These are phyloP conservation scores for Galeopsis tetrahit DNA, from an alignment of 257 asterid species.

Conservation along the genomic window DNA sequence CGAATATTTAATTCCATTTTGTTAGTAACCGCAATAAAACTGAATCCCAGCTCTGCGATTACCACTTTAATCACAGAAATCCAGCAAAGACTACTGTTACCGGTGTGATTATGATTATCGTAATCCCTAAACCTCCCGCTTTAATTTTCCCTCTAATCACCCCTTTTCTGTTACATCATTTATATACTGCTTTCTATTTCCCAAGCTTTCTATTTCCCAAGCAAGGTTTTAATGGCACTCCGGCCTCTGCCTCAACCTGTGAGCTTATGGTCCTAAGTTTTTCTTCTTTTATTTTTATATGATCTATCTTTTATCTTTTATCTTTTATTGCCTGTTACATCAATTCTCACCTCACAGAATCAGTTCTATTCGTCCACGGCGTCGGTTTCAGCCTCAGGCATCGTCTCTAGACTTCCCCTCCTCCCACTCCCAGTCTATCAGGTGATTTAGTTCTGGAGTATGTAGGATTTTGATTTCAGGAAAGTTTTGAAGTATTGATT, in stretches of 20 bases:
- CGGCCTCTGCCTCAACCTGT: too few species aligned
- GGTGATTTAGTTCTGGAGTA: too few species aligned
- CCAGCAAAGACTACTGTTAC: slow-evolving; percentile 16
- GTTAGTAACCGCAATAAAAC: slow-evolving; percentile 41
- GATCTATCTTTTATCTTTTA: too few species aligned
- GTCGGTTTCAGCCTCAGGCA: slow-evolving; percentile 37
- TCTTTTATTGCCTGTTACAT: too few species aligned
- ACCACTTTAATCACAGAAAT: neutral
- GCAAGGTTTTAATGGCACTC: too few species aligned
- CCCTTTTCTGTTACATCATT: slow-evolving; percentile 30
- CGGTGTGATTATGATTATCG: slow-evolving; percentile 38
- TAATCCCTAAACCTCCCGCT: slow-evolving; percentile 39
- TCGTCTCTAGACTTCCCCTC: slow-evolving; percentile 49
- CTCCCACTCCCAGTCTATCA: slow-evolving; percentile 55
- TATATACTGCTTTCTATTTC: too few species aligned
- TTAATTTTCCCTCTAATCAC: slow-evolving; percentile 28
- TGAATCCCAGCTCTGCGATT: slow-evolving; percentile 40
- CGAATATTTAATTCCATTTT: neutral
- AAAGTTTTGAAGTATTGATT: neutral
- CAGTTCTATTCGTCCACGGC: slow-evolving; percentile 26
- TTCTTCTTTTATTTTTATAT: too few species aligned
- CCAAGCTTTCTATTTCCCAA: too few species aligned
- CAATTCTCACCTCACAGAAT: slow-evolving; percentile 23
- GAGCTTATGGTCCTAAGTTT: too few species aligned
- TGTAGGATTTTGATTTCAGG: too few species aligned